Base-by-base conservation (phyloP, 768 basidiomycete species). In the Baorangia bicolor region DNA sequence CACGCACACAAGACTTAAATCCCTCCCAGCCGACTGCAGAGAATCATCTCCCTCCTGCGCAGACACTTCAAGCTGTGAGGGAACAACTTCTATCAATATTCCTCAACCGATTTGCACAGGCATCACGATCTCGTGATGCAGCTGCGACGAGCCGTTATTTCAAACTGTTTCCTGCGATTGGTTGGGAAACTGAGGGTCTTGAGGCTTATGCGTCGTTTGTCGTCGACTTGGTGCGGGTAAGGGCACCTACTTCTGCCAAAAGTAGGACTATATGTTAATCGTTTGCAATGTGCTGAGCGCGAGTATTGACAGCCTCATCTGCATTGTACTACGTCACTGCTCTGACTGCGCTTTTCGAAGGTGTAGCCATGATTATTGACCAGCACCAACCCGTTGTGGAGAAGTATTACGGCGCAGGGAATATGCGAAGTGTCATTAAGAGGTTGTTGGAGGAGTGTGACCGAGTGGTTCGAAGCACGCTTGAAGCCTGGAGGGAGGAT, bases 311-410 rank as follows among this genome's bases (percentile, higher is more conserved):
- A 97, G 96, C 91, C 2, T 94, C 94, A 10, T 96, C 94, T 0
- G 89, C 96, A 0, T 73, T 94, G 27, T 96, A 97, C 74, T 98
- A 93, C 68, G 85, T 97, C 59, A 87, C 92, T 3, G 82, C 87
- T 12, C 75, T 99, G 51, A 98, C 96, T 2, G 87, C 92, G 7
- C 81, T 99, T 2, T 94, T 98, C 62, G 97, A 99, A 74, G 90
- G 88, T 53, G 88, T 99, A 48, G 97, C 95, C 0, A 84, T 92
- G 78, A 94, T 99, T 60, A 87, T 99, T 21, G 94, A 96, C 64
- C 97, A 99, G 66, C 97, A 99, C 67, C 96, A 97, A 62, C 92
- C 94, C 2, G 85, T 99, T 5, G 95, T 99, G 1, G 96, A 98
- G 68, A 98, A 97, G 73, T 98, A 99, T 73, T 99, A 99, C 64